These are phyloP conservation scores for Candida tetrigidarum DNA, from an alignment of 1,139 yeast genomes.

Conservation along the genomic window DNA sequence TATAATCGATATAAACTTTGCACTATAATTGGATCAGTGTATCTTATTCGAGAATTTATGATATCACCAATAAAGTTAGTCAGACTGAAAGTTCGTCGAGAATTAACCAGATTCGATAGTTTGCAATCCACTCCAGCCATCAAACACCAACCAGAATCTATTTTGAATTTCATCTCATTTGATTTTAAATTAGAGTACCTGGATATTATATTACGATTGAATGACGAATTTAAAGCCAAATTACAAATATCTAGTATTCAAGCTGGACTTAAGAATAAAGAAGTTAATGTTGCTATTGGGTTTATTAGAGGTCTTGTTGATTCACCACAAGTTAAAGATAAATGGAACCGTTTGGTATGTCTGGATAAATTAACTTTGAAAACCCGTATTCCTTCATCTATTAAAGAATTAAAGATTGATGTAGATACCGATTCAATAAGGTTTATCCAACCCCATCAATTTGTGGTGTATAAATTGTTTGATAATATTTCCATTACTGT, in stretches of 20 bases:
- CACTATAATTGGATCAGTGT: constrained; percentile 56
- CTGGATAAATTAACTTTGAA: constrained; percentile 37
- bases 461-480: constrained; percentile 62
- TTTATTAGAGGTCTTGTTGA: constrained; percentile 55
- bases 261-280: constrained; percentile 22
- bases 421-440: constrained; percentile 33
- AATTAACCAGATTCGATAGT: constrained; percentile 16
- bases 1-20: constrained; percentile 56
- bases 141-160: constrained; percentile 5
- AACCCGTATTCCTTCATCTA: constrained; percentile 13
- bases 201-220: constrained; percentile 34
- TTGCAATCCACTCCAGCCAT: background rate
- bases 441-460: constrained; percentile 52
- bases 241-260: constrained; percentile 43
- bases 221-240: constrained; percentile 53
- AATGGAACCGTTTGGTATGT: constrained; percentile 57
- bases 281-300: constrained; percentile 28
- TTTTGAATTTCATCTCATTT: constrained; percentile 20
- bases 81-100: constrained; percentile 26
- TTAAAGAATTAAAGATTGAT: constrained; percentile 15
- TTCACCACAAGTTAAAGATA: constrained; percentile 50
- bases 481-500: constrained; percentile 60
- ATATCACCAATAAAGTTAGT: constrained; percentile 36
- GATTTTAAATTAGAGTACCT: constrained; percentile 26
- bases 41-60: constrained; percentile 53